Evolutionary conservation across 2,329 filamentous ascomycete species (phyloP).

Genomic region (Amphichorda felina): DNA sequence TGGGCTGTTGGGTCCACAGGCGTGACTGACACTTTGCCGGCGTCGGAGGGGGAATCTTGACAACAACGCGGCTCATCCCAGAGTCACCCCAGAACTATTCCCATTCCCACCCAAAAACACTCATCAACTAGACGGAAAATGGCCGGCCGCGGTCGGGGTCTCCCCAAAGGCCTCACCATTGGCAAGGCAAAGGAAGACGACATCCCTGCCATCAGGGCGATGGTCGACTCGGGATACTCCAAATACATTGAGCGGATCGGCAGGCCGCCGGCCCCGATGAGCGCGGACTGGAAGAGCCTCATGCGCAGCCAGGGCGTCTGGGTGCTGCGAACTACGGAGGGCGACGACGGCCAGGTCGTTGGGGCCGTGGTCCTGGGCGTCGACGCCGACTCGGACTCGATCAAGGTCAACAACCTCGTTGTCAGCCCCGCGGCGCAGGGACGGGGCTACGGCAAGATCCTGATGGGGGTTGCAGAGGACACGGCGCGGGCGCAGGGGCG

Average conservation of each 20-base stretch:
- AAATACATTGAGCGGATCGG: constrained; percentile 22
- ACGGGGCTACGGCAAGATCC: constrained; percentile 15
- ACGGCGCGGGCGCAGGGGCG: constrained; percentile 11
- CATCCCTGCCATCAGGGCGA: constrained; percentile 15
- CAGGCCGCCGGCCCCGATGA: constrained; percentile 22
- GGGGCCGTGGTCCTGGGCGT: constrained; percentile 16
- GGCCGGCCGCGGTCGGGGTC: too few relatives aligned
- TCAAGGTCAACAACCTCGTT: constrained; percentile 15
- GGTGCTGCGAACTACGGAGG: constrained; percentile 7
- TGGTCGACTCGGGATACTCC: constrained; percentile 17
- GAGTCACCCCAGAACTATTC: too few relatives aligned
- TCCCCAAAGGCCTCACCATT: background rate
- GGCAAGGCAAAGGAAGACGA: constrained; percentile 5
- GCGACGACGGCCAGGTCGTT: constrained; percentile 4
- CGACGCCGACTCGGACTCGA: constrained; percentile 7
- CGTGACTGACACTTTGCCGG: too few relatives aligned
- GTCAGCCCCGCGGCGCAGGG: constrained; percentile 18
- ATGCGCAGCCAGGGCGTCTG: constrained; percentile 13
- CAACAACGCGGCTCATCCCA: too few relatives aligned
- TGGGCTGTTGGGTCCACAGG: too few relatives aligned
- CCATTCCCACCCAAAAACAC: too few relatives aligned
- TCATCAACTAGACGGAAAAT: too few relatives aligned
- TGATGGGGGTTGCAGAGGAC: constrained; percentile 17
- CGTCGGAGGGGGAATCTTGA: too few relatives aligned
- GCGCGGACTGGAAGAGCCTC: constrained; percentile 16